Evolutionary conservation across 495 filamentous ascomycete species (phyloP), one percentile per base, ranked within the genome.

Genomic region (Penicillium angulare): DNA sequence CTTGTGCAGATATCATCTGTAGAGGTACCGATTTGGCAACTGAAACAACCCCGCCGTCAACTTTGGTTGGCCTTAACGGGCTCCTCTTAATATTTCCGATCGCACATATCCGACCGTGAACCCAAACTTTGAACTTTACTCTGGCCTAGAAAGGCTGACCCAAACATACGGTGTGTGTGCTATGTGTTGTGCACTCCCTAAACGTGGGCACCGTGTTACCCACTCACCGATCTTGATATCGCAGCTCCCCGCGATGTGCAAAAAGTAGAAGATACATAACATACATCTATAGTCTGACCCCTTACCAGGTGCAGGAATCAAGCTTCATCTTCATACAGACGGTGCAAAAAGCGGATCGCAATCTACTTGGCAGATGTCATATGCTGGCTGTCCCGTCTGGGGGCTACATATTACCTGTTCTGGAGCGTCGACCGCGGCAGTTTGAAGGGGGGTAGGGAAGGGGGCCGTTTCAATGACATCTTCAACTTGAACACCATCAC

Each of bases 291-390:
- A n/a, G n/a, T n/a, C n/a, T n/a, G n/a, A 42, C 35, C 29, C 48
- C 34, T 34, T 26, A 26, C 43, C 24, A 47, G 26, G 16, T 17
- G 20, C 33, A 7, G 9, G 44, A 32, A 53, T 47, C 57, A 51
- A 56, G 57, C 60, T 63, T 43, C 52, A 29, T 23, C 57, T 29
- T 49, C 23, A 39, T 31, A 32, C 54, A 43, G 42, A 50, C 27
- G 34, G 39, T 64, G 49, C 57, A 58, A 46, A 50, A 52, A 53
- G 57, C 60, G 61, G 54, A 51, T 49, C 41, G 40, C 29, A 35
- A 17, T 12, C 33, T 21, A 21, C 57, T 64, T 64, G 61, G 61
- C 57, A 8, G 23, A 58, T 54, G 61, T 64, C 61, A 64, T 56
- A 32, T 18, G 32, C 29, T 46, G 43, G 32, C 29, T 46, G 43